Evolutionary conservation across 2,329 filamentous ascomycete genomes (phyloP).

Genomic region (Keithomyces neogunnii): DNA sequence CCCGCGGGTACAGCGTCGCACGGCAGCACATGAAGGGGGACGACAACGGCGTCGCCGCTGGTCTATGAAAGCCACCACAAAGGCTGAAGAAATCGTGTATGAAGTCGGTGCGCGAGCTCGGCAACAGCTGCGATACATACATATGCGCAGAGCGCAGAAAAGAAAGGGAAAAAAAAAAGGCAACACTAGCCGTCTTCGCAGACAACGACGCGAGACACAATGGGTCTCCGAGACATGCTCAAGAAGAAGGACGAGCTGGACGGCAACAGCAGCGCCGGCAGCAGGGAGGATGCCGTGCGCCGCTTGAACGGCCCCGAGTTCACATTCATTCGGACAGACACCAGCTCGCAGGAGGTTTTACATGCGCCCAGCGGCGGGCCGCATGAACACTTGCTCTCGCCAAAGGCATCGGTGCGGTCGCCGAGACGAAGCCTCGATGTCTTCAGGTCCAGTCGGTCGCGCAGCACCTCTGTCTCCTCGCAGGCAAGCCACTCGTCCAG

Average conservation of each 20-base stretch:
- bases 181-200: neutral
- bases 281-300: conserved; percentile 26
- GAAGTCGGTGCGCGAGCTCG: neutral
- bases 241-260: conserved; percentile 43
- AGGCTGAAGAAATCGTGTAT: neutral
- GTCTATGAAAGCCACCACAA: too few relatives aligned
- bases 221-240: conserved; percentile 45
- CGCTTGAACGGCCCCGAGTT: conserved; percentile 53
- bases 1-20: too few relatives aligned
- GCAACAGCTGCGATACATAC: neutral
- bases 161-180: neutral
- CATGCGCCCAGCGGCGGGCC: conserved; percentile 46
- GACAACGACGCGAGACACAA: conserved; percentile 15
- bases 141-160: neutral
- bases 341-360: conserved; percentile 69
- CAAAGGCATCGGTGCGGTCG: conserved; percentile 17
- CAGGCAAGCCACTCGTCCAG: conserved; percentile 27
- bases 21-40: too few relatives aligned
- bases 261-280: conserved; percentile 18
- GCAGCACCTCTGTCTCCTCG: conserved; percentile 39
- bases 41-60: too few relatives aligned
- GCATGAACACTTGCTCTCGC: conserved; percentile 22
- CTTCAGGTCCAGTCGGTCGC: conserved; percentile 36
- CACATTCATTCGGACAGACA: conserved; percentile 79
- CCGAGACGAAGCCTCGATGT: conserved; percentile 37